phyloP scores from a whole-genome alignment of 148 eudicot genomes.

The Camellia sinensis region DNA sequence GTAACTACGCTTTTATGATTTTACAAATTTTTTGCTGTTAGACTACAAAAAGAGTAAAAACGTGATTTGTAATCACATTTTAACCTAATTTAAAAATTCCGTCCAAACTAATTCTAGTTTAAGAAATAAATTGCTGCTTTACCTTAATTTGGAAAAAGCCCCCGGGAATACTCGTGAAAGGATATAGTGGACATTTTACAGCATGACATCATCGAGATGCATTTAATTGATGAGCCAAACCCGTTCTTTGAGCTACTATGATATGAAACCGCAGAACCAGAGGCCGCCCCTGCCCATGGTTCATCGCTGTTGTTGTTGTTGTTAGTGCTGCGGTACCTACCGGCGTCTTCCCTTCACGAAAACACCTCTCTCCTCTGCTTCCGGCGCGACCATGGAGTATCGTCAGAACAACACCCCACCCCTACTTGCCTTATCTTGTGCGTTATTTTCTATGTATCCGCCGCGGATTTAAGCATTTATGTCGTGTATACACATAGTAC shows the following conservation, averaged over 20 bases:
- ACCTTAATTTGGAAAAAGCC: too few species aligned
- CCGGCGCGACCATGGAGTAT: neutral
- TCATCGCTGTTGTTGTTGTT: neutral
- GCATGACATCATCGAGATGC: slow-evolving; percentile 8
- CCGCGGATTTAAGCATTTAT: neutral
- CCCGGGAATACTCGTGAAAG: neutral
- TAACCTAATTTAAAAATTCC: too few species aligned
- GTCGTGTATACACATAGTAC: neutral
- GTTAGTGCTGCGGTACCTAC: neutral
- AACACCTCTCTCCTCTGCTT: neutral
- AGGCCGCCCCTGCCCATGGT: slow-evolving; percentile 7
- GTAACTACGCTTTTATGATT: too few species aligned
- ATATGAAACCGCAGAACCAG: slow-evolving; percentile 28
- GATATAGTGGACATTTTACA: neutral
- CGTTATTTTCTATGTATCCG: neutral
- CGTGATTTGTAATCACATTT: too few species aligned
- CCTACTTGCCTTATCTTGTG: neutral
- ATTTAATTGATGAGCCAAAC: slow-evolving; percentile 4
- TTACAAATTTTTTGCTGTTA: too few species aligned
- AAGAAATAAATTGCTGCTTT: too few species aligned
- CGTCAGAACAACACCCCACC: neutral
- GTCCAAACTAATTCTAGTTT: too few species aligned
- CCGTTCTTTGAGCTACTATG: slow-evolving; percentile 20
- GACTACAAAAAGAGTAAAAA: too few species aligned
- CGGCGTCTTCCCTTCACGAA: neutral